These are phyloP conservation scores for Cercospora sp. DNA, from an alignment of 2,329 filamentous ascomycete genomes.

Conservation along the genomic window DNA sequence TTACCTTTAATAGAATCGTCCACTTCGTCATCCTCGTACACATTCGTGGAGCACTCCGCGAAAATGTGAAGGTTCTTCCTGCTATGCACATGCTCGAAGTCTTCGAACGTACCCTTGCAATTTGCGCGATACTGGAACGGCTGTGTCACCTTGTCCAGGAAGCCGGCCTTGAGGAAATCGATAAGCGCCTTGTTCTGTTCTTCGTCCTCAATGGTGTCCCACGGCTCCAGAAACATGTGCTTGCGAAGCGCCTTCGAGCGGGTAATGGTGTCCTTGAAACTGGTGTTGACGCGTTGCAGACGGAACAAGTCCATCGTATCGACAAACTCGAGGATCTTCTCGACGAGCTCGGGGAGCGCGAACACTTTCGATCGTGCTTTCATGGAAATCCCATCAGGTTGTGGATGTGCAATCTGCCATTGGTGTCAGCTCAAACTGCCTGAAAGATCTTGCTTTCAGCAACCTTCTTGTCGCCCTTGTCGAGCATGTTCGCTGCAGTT, in stretches of 20 bases:
- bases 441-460: not conserved
- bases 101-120: not conserved
- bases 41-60: not conserved
- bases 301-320: slow-evolving; percentile 8
- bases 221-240: slow-evolving; percentile 7
- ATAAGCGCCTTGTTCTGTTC: not conserved
- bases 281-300: slow-evolving; percentile 13
- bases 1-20: not conserved
- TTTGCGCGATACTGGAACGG: not conserved
- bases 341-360: slow-evolving; percentile 3
- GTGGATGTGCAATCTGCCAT: not conserved
- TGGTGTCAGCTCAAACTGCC: not conserved
- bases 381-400: not conserved
- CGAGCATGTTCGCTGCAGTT: not conserved
- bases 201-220: not conserved
- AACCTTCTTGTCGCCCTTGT: not conserved
- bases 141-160: not conserved
- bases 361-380: not conserved
- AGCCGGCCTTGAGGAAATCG: not conserved
- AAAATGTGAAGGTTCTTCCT: not conserved
- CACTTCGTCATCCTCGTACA: not conserved
- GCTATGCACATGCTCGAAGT: not conserved
- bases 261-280: slow-evolving; percentile 9
- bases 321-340: slow-evolving; percentile 8
- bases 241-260: not conserved